phyloP scores from a whole-genome alignment of 495 filamentous ascomycete genomes.

The Hypoxylon perforatum region DNA sequence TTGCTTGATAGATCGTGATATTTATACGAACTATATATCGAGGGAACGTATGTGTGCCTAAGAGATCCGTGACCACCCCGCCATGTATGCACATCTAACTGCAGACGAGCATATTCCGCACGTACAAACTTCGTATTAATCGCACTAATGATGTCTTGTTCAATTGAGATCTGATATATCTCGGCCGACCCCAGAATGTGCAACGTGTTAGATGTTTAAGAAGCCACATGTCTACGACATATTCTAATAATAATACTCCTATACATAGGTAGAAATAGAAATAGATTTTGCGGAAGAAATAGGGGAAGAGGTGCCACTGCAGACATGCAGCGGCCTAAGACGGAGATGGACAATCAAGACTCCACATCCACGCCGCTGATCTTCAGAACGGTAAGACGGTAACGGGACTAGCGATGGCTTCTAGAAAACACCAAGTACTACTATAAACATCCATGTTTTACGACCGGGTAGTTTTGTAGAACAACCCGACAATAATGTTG shows the following conservation, averaged over 20 bases:
- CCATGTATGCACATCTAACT: not conserved
- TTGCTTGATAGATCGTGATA: not conserved
- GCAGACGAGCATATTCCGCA: not conserved
- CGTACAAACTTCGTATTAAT: conserved; percentile 1
- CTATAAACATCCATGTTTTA: not conserved
- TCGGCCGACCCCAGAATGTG: conserved; percentile 10
- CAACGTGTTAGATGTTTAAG: conserved; percentile 26
- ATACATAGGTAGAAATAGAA: no score
- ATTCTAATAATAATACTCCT: conserved; percentile 8
- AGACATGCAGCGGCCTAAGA: not conserved
- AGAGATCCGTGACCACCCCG: not conserved
- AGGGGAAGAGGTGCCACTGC: not conserved
- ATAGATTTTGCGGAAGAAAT: conserved; percentile 14
- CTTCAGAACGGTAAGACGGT: conserved; percentile 15
- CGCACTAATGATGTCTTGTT: not conserved
- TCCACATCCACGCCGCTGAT: conserved; percentile 23
- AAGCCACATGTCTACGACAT: conserved; percentile 35
- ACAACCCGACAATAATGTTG: conserved; percentile 13
- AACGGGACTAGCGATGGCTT: conserved; percentile 25
- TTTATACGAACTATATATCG: not conserved
- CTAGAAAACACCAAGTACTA: conserved; percentile 13
- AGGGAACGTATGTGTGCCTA: conserved; percentile 1
- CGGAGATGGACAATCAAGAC: conserved; percentile 15
- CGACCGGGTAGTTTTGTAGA: not conserved
- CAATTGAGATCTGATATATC: not conserved